A percentile compares a stretch with the other conserved stretches of the same genome.
Conservation (phyloP, 352 stramenopile genomes). For the Elongisporangium senticosum region DNA sequence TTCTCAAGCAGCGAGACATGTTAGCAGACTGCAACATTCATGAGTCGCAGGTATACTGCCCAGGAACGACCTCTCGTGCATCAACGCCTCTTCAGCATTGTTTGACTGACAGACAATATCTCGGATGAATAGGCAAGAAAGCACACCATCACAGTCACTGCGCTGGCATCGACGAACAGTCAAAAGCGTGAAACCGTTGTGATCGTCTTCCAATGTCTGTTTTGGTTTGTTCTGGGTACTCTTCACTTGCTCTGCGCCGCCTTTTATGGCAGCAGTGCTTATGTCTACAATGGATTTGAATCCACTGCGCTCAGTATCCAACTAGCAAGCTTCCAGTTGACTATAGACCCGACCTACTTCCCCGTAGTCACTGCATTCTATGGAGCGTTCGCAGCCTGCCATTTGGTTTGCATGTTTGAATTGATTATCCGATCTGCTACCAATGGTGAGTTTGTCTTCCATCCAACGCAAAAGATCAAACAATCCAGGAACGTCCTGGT, state of each 20-base stretch:
- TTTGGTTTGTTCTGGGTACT: not conserved
- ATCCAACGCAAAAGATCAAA: not conserved
- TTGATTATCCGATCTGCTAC: not conserved
- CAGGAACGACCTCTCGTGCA: too few relatives aligned
- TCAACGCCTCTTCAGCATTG: too few relatives aligned
- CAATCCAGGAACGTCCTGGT: too few relatives aligned
- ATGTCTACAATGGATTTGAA: not conserved
- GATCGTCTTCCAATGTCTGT: too few relatives aligned
- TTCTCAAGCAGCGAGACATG: too few relatives aligned
- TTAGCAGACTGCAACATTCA: too few relatives aligned
- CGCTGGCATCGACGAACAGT: too few relatives aligned
- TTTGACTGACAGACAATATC: too few relatives aligned
- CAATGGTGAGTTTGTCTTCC: not conserved
- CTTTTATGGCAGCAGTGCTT: not conserved
- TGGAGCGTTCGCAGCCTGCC: not conserved
- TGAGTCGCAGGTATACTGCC: too few relatives aligned
- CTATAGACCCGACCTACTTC: constrained; percentile 5
- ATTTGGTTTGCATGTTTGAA: not conserved
- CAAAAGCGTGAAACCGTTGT: too few relatives aligned
- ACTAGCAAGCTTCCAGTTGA: not conserved
- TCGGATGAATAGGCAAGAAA: too few relatives aligned
- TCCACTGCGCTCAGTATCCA: constrained; percentile 1
- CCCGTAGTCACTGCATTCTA: not conserved
- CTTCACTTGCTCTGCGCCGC: not conserved
- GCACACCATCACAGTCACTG: too few relatives aligned